Evolutionary conservation across 179 eudicot species (phyloP).

Genomic region (Silene noctiflora): DNA sequence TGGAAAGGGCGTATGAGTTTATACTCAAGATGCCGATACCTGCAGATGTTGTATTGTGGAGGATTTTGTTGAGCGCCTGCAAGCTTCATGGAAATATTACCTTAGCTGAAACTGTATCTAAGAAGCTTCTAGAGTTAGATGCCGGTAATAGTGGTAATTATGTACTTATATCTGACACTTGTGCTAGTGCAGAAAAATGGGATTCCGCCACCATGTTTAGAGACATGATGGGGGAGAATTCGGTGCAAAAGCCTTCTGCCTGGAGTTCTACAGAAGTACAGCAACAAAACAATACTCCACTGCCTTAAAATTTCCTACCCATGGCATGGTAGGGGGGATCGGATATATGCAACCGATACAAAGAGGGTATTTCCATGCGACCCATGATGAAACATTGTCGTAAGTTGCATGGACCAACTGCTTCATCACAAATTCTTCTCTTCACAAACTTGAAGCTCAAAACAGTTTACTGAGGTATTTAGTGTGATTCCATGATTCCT

Average conservation of each 20-base stretch:
- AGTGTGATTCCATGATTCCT: too few species aligned
- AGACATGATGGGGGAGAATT: slow-evolving; percentile 44
- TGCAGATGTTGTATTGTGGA: slow-evolving; percentile 51
- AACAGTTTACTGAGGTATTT: too few species aligned
- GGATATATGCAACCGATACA: too few species aligned
- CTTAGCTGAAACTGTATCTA: slow-evolving; percentile 51
- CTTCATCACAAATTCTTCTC: too few species aligned
- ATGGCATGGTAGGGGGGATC: background rate
- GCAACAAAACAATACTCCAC: background rate
- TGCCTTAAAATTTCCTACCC: background rate
- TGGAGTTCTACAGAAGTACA: slow-evolving; percentile 48
- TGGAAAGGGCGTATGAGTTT: slow-evolving; percentile 53
- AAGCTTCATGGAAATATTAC: slow-evolving; percentile 48
- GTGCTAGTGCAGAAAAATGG: slow-evolving; percentile 65
- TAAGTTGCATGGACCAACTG: too few species aligned
- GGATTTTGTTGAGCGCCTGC: slow-evolving; percentile 59
- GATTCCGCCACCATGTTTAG: slow-evolving; percentile 58
- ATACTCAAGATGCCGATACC: slow-evolving; percentile 44
- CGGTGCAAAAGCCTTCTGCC: slow-evolving; percentile 53
- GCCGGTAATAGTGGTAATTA: slow-evolving; percentile 56
- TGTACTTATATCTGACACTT: slow-evolving; percentile 54
- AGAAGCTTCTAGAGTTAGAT: slow-evolving; percentile 51
- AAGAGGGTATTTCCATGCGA: too few species aligned
- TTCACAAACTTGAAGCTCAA: too few species aligned
- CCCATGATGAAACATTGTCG: too few species aligned